Percentiles rank a stretch among this genome's conserved stretches.
phyloP scores from a whole-genome alignment of 1,284 basidiomycete genomes.

The Cystobasidium sp. region DNA sequence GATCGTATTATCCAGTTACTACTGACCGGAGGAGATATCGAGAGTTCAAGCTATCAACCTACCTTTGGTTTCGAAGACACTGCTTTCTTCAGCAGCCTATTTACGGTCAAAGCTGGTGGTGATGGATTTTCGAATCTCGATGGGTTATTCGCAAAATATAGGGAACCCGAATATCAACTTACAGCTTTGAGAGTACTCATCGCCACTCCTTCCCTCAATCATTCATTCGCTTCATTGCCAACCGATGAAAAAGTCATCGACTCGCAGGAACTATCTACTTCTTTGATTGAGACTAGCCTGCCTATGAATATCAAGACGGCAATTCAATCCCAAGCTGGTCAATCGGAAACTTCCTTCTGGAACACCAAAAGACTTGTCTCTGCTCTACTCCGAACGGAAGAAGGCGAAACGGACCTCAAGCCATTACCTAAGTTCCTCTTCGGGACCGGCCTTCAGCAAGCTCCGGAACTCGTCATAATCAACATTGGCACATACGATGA shows the following conservation, averaged over 20 bases:
- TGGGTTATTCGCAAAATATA: slow-evolving; percentile 23
- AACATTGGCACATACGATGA: slow-evolving; percentile 68
- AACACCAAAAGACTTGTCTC: slow-evolving; percentile 91
- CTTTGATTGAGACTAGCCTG: slow-evolving; percentile 10
- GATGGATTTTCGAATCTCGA: slow-evolving; percentile 28
- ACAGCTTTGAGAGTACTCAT: slow-evolving; percentile 17
- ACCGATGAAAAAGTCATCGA: slow-evolving; percentile 19
- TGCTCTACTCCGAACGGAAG: slow-evolving; percentile 70
- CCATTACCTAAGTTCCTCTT: slow-evolving; percentile 80
- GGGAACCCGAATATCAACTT: slow-evolving; percentile 16
- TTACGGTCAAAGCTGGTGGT: slow-evolving; percentile 17
- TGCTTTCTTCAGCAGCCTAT: slow-evolving; percentile 22
- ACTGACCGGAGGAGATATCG: slow-evolving; percentile 11
- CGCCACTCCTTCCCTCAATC: neutral
- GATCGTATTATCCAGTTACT: slow-evolving; percentile 18
- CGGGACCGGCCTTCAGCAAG: slow-evolving; percentile 87
- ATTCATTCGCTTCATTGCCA: slow-evolving; percentile 19
- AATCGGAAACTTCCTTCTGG: slow-evolving; percentile 89
- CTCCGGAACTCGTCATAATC: slow-evolving; percentile 92
- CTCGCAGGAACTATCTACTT: slow-evolving; percentile 6
- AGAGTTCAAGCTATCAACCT: slow-evolving; percentile 15
- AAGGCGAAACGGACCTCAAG: slow-evolving; percentile 61
- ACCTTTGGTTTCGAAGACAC: slow-evolving; percentile 23
- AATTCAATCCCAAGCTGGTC: slow-evolving; percentile 78
- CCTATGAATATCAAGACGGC: slow-evolving; percentile 62